Evolutionary conservation across 192 early-diverging fungal genomes (phyloP), one percentile per base, ranked within the genome.

Genomic region (Geranomyces variabilis): DNA sequence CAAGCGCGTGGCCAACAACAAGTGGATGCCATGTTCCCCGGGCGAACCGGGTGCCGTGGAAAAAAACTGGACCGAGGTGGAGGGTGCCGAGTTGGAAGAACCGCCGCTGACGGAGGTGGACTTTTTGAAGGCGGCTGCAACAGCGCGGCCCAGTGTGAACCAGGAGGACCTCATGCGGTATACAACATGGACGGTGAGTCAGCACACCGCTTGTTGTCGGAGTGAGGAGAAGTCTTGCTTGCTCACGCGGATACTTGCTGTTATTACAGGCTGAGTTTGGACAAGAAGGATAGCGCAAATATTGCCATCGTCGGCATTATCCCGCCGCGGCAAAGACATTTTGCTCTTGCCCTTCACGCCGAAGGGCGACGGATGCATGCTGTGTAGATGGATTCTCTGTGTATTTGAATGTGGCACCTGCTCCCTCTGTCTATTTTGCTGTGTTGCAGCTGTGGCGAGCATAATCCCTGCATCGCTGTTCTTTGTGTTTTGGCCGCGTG

Each of bases 1-100:
- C 77, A 93, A 93, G 66, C 29, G 33, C 88, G 87, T 77, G 88
- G 15, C 75, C 80, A 59, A 89, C 87, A 55, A 88, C 87, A 86
- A 90, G 63, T 84, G 94, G 71, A 96, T 92, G 47, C 97, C 97
- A 7, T 99, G 96, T 77, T 97, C 94, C 56, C 94, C 96, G 0
- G 96, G 95, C 30, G 97, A 95, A 45, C 84, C 86, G 47, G 88
- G 86, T 0, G 96, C 94, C 0, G 77, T 89, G 21, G 95, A 96
- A 69, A 92, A 90, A 88, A 87, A 84, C 1, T 99, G 97, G 97
- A 89, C 87, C 53, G 87, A 93, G 29, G 87, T 98, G 8, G 86
- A 82, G 47, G 67, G 84, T n/a, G 87, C 98, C 70, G 90, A 97
- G 71, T 75, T 99, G 69, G 76, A 94, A 81, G 97, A 99, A 75